Base-by-base conservation (phyloP, 306 rosid genomes). In the Heteromeles arbutifolia region DNA sequence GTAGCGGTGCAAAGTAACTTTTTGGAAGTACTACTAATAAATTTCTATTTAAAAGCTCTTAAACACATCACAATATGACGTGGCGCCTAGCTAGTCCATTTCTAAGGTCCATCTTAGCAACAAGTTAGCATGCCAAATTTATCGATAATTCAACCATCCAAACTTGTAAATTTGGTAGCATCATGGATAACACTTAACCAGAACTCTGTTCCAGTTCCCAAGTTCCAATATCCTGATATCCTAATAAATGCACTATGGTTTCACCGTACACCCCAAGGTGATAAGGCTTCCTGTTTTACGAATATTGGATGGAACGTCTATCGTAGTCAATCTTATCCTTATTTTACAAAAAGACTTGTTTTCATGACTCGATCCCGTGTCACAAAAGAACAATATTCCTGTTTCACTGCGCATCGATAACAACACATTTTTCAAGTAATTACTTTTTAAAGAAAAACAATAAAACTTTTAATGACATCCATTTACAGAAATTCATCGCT, bases 301-400 rank as follows among this genome's bases (percentile, higher is more conserved):
- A n/a, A n/a, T n/a, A n/a, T n/a, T n/a, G n/a, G n/a, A n/a, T n/a
- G 0, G 2, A 37, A 37, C 2, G 10, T 7, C 0, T 34, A 34
- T 34, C 2, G 8, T 34, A 34, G 2, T 34, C 2, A 34, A 0
- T 34, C 8, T 34, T 34, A 6, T 0, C 0, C 0, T 34, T 34
- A 34, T 34, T 6, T 34, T 34, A 6, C 39, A 34, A 34, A 34
- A 2, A 34, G 2, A 34, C 0, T 34, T 34, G 0, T 34, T 34
- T 34, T 34, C 8, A 34, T 34, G 0, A 34, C 9, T 34, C 2
- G 39, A 34, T 6, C 2, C 2, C 2, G 8, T 34, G 0, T 34
- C 39, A 6, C 2, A 34, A 34, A 34, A 0, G 0, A 34, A 34
- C 39, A 34, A 34, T 34, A 34, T 34, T 6, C 0, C 2, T 37